phyloP scores from a whole-genome alignment of 495 filamentous ascomycete species.

The Tuber brumale region DNA sequence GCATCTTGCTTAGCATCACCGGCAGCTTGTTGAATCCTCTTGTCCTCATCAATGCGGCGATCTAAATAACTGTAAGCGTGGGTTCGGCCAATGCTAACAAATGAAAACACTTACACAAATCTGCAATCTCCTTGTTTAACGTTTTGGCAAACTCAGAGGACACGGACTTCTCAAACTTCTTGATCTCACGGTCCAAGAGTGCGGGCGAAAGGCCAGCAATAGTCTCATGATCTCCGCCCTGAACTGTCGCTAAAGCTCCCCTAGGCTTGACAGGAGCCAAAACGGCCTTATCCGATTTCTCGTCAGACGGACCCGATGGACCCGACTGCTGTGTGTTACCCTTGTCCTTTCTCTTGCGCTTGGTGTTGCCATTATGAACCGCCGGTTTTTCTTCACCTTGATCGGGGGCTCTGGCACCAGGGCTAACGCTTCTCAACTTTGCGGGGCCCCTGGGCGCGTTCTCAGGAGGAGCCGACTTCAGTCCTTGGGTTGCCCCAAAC shows the following conservation, averaged over 20 bases:
- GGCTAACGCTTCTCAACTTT: slow-evolving; percentile 37
- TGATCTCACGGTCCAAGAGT: slow-evolving; percentile 50
- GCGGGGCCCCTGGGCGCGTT: slow-evolving; percentile 20
- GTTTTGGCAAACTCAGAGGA: slow-evolving; percentile 53
- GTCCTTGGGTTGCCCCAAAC: neutral
- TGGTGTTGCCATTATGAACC: slow-evolving; percentile 48
- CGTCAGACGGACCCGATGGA: slow-evolving; percentile 21
- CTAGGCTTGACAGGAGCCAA: slow-evolving; percentile 20
- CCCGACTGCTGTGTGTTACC: slow-evolving; percentile 43
- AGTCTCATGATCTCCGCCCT: slow-evolving; percentile 21
- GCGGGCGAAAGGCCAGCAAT: slow-evolving; percentile 43
- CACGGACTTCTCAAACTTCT: slow-evolving; percentile 53
- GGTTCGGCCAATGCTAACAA: neutral
- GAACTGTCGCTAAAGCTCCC: slow-evolving; percentile 11
- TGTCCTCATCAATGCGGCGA: slow-evolving; percentile 59
- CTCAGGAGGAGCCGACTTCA: slow-evolving; percentile 12
- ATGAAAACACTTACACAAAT: slow-evolving; percentile 44
- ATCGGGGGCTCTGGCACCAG: slow-evolving; percentile 23
- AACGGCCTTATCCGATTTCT: slow-evolving; percentile 22
- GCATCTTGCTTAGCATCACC: slow-evolving; percentile 63
- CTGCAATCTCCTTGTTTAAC: slow-evolving; percentile 54
- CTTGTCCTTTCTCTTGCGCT: slow-evolving; percentile 57
- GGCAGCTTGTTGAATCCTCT: slow-evolving; percentile 57
- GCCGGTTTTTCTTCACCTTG: slow-evolving; percentile 45
- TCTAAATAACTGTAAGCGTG: slow-evolving; percentile 41